These are phyloP conservation scores for Wickerhamomyces bisporus DNA, from an alignment of 805 yeast species.

Conservation along the genomic window DNA sequence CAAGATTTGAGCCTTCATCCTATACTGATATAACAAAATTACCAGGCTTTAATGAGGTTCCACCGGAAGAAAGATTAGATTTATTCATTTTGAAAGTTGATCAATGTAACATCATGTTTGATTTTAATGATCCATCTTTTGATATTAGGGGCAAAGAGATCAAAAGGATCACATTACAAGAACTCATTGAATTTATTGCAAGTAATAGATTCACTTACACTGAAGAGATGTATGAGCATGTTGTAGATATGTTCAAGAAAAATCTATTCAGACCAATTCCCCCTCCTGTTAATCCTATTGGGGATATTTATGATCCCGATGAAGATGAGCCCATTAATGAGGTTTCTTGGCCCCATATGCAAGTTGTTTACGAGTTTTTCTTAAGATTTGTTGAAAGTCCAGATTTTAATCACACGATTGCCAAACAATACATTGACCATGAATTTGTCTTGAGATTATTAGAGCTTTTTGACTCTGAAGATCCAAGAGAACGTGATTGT, in stretches of 20 bases:
- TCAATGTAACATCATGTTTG: constrained; percentile 92
- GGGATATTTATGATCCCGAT: constrained; percentile 95
- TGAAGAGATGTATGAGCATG: constrained; percentile 84
- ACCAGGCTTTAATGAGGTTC: constrained; percentile 85
- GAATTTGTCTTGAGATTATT: constrained; percentile 74
- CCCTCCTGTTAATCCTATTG: constrained; percentile 96
- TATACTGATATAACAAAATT: constrained; percentile 64
- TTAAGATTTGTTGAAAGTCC: constrained; percentile 89
- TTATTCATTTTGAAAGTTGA: constrained; percentile 84
- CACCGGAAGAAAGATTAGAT: constrained; percentile 72
- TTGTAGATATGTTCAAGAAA: constrained; percentile 81
- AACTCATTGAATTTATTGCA: constrained; percentile 81
- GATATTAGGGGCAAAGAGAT: constrained; percentile 92
- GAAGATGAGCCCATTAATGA: constrained; percentile 98
- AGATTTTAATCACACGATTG: constrained; percentile 88
- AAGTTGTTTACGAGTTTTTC: constrained; percentile 90
- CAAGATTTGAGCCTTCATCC: constrained; percentile 79
- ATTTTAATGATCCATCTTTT: constrained; percentile 87
- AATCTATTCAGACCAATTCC: constrained; percentile 95
- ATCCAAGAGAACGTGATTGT: constrained; percentile 93
- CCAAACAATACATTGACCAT: constrained; percentile 92
- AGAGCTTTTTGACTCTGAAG: constrained; percentile 93
- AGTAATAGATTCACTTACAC: constrained; percentile 80
- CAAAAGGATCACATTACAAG: constrained; percentile 81
- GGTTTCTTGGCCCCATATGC: constrained; percentile 99